Evolutionary conservation across 768 basidiomycete species (phyloP), one percentile per base, ranked within the genome.

Genomic region (Dioszegia hungarica): DNA sequence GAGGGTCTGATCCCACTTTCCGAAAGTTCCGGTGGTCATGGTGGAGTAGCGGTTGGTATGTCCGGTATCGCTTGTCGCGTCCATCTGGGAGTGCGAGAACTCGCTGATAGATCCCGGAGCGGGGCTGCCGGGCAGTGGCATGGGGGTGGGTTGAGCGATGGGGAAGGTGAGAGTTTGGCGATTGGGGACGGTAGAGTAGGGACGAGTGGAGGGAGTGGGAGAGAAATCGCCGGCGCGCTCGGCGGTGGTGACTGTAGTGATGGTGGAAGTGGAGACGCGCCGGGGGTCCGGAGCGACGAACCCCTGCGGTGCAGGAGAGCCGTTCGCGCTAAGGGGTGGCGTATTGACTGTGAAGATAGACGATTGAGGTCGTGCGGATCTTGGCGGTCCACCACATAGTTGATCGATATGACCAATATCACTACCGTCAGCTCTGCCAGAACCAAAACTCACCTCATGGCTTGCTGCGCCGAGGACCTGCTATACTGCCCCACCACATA

Each of bases 401-500:
- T 64, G 24, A 28, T 62, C 63, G 15, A 67, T 51, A 50, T 62
- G 56, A 11, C 70, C 68, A 19, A 70, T 70, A 49, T 70, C 68
- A 39, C 68, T 70, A 39, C 14, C 28, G 37, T 46, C 33, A 41
- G 33, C 58, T 15, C 33, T 38, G 44, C 28, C 19, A 33, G 11
- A 19, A 14, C 12, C 25, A 59, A 22, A 17, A 66, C 70, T 68
- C 57, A 74, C 72, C 62, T 62, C 17, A 72, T 62, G 5, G 68
- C 66, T 40, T 74, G 66, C 25, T 63, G 57, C 22, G 75, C 63
- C 29, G 61, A 57, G 3, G 45, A 29, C 45, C 66, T 40, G n/a
- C 57, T 39, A 48, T 64, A 73, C 1, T 65, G 59, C 12, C 75
- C 73, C 4, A 72, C 64, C 8, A 60, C 62, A 55, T 67, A 71